phyloP scores from a whole-genome alignment of 2,329 filamentous ascomycete species.

The Trichocomaceae sp. region DNA sequence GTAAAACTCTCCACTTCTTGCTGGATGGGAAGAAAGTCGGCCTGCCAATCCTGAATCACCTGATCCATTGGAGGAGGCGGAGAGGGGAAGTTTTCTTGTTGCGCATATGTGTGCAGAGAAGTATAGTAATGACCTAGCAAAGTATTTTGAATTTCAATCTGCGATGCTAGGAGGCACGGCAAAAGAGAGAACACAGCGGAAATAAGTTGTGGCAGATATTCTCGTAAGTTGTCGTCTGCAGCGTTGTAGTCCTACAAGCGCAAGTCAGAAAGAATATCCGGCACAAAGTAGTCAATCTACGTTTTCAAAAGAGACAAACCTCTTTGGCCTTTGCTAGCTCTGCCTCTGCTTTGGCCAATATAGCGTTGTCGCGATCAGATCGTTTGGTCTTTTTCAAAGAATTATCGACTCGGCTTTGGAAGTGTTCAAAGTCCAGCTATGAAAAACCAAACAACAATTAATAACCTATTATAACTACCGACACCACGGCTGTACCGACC shows the following conservation, averaged over 20 bases:
- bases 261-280: slow-evolving; percentile 13
- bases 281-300: background rate
- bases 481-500: slow-evolving; percentile 26
- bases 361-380: slow-evolving; percentile 65
- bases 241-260: slow-evolving; percentile 61
- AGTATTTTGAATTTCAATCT: slow-evolving; percentile 70
- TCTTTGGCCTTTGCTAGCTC: slow-evolving; percentile 61
- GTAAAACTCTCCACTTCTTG: slow-evolving; percentile 60
- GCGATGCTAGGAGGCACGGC: slow-evolving; percentile 61
- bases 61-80: slow-evolving; percentile 67
- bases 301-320: slow-evolving; percentile 36
- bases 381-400: slow-evolving; percentile 63
- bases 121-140: slow-evolving; percentile 75
- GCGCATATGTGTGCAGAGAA: slow-evolving; percentile 64
- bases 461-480: background rate
- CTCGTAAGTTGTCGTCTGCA: slow-evolving; percentile 66
- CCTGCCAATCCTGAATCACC: slow-evolving; percentile 61
- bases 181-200: slow-evolving; percentile 66
- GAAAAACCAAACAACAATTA: background rate
- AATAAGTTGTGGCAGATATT: slow-evolving; percentile 65
- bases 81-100: slow-evolving; percentile 61
- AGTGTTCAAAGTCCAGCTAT: slow-evolving; percentile 73
- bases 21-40: slow-evolving; percentile 56
- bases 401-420: slow-evolving; percentile 63
- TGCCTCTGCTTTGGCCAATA: slow-evolving; percentile 63